Conservation (phyloP, 306 rosid species). For the Mimosa bimucronata region DNA sequence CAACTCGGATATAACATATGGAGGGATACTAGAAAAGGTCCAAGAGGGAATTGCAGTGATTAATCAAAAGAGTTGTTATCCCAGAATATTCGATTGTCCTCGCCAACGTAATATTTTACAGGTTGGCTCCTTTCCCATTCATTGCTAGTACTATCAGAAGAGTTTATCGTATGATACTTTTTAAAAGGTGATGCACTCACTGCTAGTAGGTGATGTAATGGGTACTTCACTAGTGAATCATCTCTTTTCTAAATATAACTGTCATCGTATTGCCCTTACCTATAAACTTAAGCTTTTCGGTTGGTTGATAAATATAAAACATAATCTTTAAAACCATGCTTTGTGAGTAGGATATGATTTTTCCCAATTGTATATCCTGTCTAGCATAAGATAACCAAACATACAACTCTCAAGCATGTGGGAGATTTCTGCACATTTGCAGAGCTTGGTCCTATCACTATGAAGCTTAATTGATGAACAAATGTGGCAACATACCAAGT, state of each 20-base stretch:
- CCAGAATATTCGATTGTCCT: constrained; percentile 6
- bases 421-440: not conserved
- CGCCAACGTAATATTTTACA: constrained; percentile 44
- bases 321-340: not conserved
- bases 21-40: constrained; percentile 39
- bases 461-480: not conserved
- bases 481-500: not conserved
- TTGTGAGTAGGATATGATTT: not conserved
- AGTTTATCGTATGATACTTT: not conserved
- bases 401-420: not conserved
- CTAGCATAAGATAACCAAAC: not conserved
- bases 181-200: not conserved
- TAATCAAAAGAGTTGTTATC: constrained; percentile 34
- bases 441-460: not conserved
- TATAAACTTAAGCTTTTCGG: not conserved
- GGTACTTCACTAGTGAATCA: not conserved
- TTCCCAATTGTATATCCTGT: not conserved
- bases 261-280: not conserved
- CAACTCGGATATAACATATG: constrained; percentile 42
- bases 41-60: constrained; percentile 8
- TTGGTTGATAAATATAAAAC: not conserved
- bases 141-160: not conserved
- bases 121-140: constrained; percentile 40
- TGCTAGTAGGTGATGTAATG: not conserved
- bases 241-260: not conserved